Evolutionary conservation across 1,284 basidiomycete species (phyloP), one percentile per base, ranked within the genome.

Genomic region (Sanghuangporus weigelae): DNA sequence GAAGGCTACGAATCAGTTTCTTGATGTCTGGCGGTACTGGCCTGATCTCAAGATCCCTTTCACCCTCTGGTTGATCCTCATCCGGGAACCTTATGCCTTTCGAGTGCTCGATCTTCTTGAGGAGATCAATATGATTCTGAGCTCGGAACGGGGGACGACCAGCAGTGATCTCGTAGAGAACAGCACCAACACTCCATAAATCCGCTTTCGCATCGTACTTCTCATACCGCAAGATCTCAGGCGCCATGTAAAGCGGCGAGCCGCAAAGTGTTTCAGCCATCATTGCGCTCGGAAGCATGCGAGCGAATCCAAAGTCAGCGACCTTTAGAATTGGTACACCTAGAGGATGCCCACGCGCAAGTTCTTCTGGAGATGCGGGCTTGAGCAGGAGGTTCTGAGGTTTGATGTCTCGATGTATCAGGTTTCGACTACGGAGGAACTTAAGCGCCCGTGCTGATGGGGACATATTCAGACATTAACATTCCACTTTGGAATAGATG

Each of bases 161-260:
- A 23, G 95, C 90, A 19, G 87, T 82, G 90, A 97, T 98, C 76
- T 99, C 97, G 75, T 90, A 99, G 1, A 98, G 79, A 2, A 99
- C 96, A 0, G 97, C 95, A 7, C 96, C 97, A 38, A 98, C 94
- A 6, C 94, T 96, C 96, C 96, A 99, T 1, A 99, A 81, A 73
- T 99, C 96, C 0, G 94, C 96, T 73, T 96, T 98, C 26, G 95
- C 95, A 73, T 98, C 95, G 75, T 99, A 98, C 75, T 96, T 97
- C 77, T 99, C 92, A 74, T 98, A 98, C 21, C 93, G 86, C 19
- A 99, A 79, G 68, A 99, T 99, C 76, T 99, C 96, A 0, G 96
- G 96, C 0, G 97, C 96, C 96, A 99, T 99, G 77, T 99, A 99
- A 38, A 99, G 94, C 87, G 97, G 96, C 21, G 95, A 98, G 7